Evolutionary conservation across 768 basidiomycete species (phyloP), one percentile per base, ranked within the genome.

Genomic region (Dacryopinax spathularia): DNA sequence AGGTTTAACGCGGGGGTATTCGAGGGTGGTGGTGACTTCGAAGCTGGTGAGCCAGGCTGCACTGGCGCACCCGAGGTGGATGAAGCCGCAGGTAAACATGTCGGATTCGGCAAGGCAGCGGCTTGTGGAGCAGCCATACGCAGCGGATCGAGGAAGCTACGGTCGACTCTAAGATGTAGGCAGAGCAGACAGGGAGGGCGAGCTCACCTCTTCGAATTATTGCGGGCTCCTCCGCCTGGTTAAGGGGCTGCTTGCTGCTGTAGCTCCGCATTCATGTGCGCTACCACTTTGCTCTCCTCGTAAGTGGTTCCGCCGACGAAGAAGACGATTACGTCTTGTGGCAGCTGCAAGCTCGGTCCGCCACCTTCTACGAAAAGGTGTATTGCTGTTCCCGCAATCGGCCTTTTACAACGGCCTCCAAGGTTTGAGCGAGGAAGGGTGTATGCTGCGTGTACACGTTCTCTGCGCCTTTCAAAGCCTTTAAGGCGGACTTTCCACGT

Each of bases 361-460:
- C 25, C 78, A 9, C 87, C 85, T 10, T 85, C 87, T 5, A 93
- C 68, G 78, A 92, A 98, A 1, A 95, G 93, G 74, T n/a, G n/a
- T 98, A 91, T 65, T 84, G 92, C 1, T 85, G 81, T 67, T 99
- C 96, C 68, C 83, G 85, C 65, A 99, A 74, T 62, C 87, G 80
- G 10, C 93, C 94, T 71, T 84, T 91, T 70, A 94, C 82, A 2
- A 99, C 75, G 61, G 88, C 81, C 69, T 99, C 96, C 16, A 98
- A 75, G 1, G 95, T 98, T 70, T 96, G 88, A 1, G 88, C 85
- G 4, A 99, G 78, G 73, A 94, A 93, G 6, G 96, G 96, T 16
- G 85, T 86, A 69, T 98, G 96, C 69, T 98, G 96, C 63, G 92
- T 99, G 72, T 97, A 99, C 16, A 98, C 94, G 70, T 99, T 99